Conservation (phyloP, 495 filamentous ascomycete genomes). For the Neurospora sublineolata region DNA sequence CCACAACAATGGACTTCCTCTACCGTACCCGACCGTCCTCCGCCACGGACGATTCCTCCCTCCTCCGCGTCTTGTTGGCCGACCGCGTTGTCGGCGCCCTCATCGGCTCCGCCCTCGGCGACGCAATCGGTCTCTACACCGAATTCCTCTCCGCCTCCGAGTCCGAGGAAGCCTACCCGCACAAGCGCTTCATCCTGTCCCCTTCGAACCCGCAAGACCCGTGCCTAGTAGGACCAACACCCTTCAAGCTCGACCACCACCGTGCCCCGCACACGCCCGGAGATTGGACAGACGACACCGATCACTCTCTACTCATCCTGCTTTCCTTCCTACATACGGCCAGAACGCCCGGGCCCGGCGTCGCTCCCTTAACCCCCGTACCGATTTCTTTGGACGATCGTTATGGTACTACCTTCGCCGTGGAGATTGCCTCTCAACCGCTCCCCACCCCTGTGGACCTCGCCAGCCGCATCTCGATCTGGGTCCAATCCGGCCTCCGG, state of each 20-base stretch:
- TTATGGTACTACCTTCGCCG: neutral
- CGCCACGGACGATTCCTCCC: neutral
- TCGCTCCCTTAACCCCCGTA: neutral
- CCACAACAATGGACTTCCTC: neutral
- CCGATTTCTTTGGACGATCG: neutral
- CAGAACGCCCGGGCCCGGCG: neutral
- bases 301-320: conserved; percentile 34
- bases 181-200: conserved; percentile 24
- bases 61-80: conserved; percentile 13
- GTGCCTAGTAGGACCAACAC: conserved; percentile 13
- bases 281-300: conserved; percentile 43
- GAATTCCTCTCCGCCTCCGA: conserved; percentile 27
- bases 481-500: conserved; percentile 29
- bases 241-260: conserved; percentile 27
- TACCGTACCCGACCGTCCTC: neutral
- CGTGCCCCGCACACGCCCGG: conserved; percentile 23
- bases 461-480: conserved; percentile 28
- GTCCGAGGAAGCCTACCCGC: conserved; percentile 20
- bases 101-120: conserved; percentile 36
- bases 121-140: conserved; percentile 40
- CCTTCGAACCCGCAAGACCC: neutral
- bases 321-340: conserved; percentile 31
- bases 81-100: conserved; percentile 30
- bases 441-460: conserved; percentile 20
- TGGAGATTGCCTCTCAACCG: neutral